These are phyloP conservation scores for Aristolochia contorta DNA, from an alignment of 164 flowering plant species.

Conservation along the genomic window DNA sequence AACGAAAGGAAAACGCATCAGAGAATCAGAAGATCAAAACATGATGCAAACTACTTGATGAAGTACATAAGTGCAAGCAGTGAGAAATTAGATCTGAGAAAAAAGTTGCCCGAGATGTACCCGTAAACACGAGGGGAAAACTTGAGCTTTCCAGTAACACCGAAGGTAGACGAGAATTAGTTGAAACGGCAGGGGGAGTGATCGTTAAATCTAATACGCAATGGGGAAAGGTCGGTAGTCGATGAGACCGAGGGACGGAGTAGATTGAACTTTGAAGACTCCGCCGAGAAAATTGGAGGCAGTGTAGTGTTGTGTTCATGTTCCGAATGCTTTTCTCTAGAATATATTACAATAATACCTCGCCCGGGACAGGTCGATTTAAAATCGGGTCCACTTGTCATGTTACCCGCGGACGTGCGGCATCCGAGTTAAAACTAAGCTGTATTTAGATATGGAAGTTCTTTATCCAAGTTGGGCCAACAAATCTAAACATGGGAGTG, in stretches of 20 bases:
- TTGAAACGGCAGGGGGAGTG: background rate
- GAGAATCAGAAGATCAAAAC: background rate
- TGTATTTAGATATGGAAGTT: no score
- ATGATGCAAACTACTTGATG: background rate
- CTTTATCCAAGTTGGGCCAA: no score
- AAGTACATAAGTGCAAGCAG: background rate
- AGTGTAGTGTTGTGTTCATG: no score
- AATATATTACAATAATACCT: no score
- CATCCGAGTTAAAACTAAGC: no score
- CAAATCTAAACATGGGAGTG: no score
- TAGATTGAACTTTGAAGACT: slow-evolving; percentile 10
- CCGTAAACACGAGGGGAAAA: slow-evolving; percentile 3
- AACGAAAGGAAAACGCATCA: slow-evolving; percentile 2
- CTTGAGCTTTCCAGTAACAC: background rate
- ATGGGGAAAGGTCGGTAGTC: slow-evolving; percentile 4
- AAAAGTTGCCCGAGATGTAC: background rate
- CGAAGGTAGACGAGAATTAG: background rate
- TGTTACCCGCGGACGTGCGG: no score
- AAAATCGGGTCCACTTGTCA: no score
- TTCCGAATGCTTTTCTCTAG: no score
- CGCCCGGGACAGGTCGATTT: no score
- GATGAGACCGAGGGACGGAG: slow-evolving; percentile 19
- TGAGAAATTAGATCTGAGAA: background rate
- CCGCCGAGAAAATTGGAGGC: slow-evolving; percentile 14
- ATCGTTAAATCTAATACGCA: background rate